These are phyloP conservation scores for Hymenoscyphus salicellus DNA, from an alignment of 2,329 filamentous ascomycete genomes.

Conservation along the genomic window DNA sequence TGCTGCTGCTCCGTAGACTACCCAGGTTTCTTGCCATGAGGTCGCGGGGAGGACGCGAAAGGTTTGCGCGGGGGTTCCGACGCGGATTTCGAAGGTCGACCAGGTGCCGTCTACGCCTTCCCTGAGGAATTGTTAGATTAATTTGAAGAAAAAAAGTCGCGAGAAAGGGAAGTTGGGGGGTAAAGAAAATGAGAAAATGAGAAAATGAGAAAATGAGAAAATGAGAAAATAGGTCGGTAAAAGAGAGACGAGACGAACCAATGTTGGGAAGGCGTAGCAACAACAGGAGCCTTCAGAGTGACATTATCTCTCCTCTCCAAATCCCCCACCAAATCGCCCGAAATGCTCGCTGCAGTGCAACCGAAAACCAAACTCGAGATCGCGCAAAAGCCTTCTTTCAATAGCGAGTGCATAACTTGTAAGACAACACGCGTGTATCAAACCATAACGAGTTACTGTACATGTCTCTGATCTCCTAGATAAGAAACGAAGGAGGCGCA, in stretches of 20 bases:
- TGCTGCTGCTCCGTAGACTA: conserved; percentile 63
- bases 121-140: conserved; percentile 20
- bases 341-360: not conserved
- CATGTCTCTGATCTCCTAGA: not conserved
- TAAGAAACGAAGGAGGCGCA: not conserved
- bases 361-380: not conserved
- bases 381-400: conserved; percentile 9
- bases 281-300: conserved; percentile 22
- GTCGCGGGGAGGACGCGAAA: conserved; percentile 41
- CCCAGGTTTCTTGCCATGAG: conserved; percentile 43
- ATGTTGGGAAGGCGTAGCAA: conserved; percentile 22
- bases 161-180: no score
- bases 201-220: not conserved
- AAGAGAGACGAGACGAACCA: conserved; percentile 22
- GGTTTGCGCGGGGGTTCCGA: conserved; percentile 39
- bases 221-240: not conserved
- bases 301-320: conserved; percentile 21
- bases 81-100: conserved; percentile 41
- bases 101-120: conserved; percentile 39
- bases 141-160: not conserved
- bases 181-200: not conserved
- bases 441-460: not conserved
- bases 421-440: not conserved
- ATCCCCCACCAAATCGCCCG: not conserved
- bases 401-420: conserved; percentile 21